Percentiles rank a stretch among this genome's conserved stretches.
phyloP scores from a whole-genome alignment of 2,329 filamentous ascomycete species.

The Macrophomina phaseolina region DNA sequence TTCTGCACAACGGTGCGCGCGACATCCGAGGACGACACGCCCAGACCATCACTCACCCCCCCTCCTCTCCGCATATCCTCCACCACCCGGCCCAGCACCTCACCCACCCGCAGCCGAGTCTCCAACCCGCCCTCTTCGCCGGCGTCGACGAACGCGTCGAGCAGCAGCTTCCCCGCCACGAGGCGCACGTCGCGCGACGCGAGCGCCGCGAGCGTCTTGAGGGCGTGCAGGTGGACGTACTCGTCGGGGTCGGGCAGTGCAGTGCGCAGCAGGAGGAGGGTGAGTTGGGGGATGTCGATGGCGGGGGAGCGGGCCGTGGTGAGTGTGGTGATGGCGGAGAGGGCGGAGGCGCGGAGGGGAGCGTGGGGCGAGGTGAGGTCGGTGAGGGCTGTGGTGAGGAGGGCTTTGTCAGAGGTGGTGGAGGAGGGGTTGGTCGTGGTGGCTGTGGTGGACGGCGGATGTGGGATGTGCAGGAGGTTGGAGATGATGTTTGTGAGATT shows the following conservation, averaged over 20 bases:
- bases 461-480: conserved; percentile 51
- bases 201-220: conserved; percentile 68
- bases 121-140: conserved; percentile 62
- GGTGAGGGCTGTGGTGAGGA: conserved; percentile 14
- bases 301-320: conserved; percentile 58
- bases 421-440: conserved; percentile 59
- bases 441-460: neutral
- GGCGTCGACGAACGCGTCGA: conserved; percentile 71
- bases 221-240: conserved; percentile 72
- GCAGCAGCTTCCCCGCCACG: conserved; percentile 62
- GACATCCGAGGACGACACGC: neutral
- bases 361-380: conserved; percentile 37
- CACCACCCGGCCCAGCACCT: conserved; percentile 48
- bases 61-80: conserved; percentile 23
- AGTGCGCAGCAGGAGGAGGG: conserved; percentile 68
- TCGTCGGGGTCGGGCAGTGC: conserved; percentile 71
- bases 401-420: conserved; percentile 35
- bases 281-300: conserved; percentile 69
- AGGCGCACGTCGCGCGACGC: conserved; percentile 67
- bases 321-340: conserved; percentile 55
- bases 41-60: neutral
- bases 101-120: conserved; percentile 70
- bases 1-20: conserved; percentile 46
- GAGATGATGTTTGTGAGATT: conserved; percentile 49
- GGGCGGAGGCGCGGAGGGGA: conserved; percentile 45